Base-by-base conservation (phyloP, 148 eudicot genomes). In the Camellia sinensis region DNA sequence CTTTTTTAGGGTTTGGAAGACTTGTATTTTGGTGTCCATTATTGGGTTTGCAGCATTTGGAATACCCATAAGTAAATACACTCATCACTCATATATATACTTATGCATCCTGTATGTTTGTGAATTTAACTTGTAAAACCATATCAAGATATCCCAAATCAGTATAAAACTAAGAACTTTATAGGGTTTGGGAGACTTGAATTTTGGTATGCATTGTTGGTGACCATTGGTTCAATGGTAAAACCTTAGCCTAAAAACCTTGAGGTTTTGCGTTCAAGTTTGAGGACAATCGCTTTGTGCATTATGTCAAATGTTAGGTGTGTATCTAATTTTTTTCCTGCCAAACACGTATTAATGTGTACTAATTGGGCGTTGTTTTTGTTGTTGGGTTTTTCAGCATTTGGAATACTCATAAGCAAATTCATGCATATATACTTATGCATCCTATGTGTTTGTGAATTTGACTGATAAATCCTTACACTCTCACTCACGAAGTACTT, bases 201-300 rank as follows among this genome's bases (percentile, higher is more conserved):
- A 73, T 73, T 48, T 52, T 29, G 75, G 59, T 5, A 73, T 73
- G 76, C 76, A 2, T 6, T 73, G 6, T 29, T 73, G 76, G 45
- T 29, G 37, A 29, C 37, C 37, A 29, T 29, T 29, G 37, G 37
- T 29, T 29, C 37, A 29, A 29, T 29, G 37, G 1, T 29, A 29
- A 1, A 29, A 29, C 37, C 37, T 29, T 29, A 29, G 37, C 37
- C 37, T 29, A 29, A 29, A 29, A 29, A 29, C 37, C 37, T 29
- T 29, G 37, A 29, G 37, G 37, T 29, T 29, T 29, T 29, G 37
- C 37, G 37, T 29, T 29, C 37, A 29, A 29, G 37, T 29, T 0
- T 29, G 37, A 29, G 37, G 37, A 0, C 37, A 29, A 29, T 29
- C 37, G 1, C 37, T 29, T 29, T 29, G 37, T 29, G 37, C 37